phyloP scores from a whole-genome alignment of 495 filamentous ascomycete species.

The Podospora comata region DNA sequence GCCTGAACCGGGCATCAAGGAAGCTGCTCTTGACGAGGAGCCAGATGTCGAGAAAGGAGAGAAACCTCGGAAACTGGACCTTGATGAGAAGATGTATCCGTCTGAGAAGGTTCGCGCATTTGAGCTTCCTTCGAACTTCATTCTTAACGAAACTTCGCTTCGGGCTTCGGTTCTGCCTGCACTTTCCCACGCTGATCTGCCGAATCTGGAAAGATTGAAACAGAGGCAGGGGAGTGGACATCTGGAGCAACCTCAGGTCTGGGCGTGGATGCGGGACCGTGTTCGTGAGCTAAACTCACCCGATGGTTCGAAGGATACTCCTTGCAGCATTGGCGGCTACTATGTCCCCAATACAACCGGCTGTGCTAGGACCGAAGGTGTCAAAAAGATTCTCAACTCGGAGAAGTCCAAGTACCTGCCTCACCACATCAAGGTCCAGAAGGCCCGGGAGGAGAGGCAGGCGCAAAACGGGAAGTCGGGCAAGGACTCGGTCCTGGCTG shows the following conservation, averaged over 20 bases:
- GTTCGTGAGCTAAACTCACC: constrained; percentile 75
- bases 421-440: constrained; percentile 92
- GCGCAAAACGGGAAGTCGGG: constrained; percentile 70
- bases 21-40: constrained; percentile 16
- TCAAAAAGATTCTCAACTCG: constrained; percentile 88
- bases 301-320: constrained; percentile 41
- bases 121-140: constrained; percentile 31
- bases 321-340: constrained; percentile 72
- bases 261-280: constrained; percentile 88
- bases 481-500: constrained; percentile 61
- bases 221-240: constrained; percentile 63
- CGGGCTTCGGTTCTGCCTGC: constrained; percentile 15
- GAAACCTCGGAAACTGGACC: constrained; percentile 20
- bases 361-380: constrained; percentile 85
- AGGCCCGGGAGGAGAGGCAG: constrained; percentile 81
- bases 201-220: constrained; percentile 72
- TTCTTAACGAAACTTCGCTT: constrained; percentile 36
- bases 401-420: constrained; percentile 98
- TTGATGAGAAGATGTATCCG: constrained; percentile 42
- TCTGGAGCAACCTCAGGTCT: constrained; percentile 65
- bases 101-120: constrained; percentile 26
- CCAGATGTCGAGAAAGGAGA: constrained; percentile 21
- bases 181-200: constrained; percentile 74
- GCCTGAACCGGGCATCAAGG: constrained; percentile 4
- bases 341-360: constrained; percentile 84